Base-by-base conservation (phyloP, 371 early-diverging fungal genomes). In the Mucor irregularis region DNA sequence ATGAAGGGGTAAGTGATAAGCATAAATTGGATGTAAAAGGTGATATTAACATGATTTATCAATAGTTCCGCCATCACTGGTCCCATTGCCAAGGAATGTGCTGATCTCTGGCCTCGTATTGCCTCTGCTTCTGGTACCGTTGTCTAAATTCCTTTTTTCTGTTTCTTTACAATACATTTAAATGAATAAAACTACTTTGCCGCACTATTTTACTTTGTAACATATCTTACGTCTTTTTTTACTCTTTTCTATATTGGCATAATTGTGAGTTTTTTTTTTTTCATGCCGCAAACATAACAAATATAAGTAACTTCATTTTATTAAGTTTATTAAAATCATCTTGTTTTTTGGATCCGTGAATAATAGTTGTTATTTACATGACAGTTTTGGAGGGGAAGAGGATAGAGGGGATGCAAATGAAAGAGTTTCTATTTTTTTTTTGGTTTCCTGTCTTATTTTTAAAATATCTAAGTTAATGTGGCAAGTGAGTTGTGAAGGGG, bases 101-200 rank as follows among this genome's bases (percentile, higher is more conserved):
- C 99, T 61, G 99, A 99, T 76, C 87, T 99, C 76, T 99, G 99
- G 99, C 99, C 99, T 70, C 98, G 99, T 93, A 99, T 99, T 83
- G 99, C 99, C 61, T 97, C 98, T 61, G 87, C 92, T 71, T 85
- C 94, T 60, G 95, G 95, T 78, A 94, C 96, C 70, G 95, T 93
- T 66, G 92, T 76, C 49, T 76, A 76, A 76, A 24, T 24, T 13
- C 42, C 21, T 42, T 34, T 34, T 14, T 25, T 13, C 24, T 17
- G 22, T 42, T 13, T 42, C n/a, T n/a, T n/a, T n/a, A n/a, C n/a
- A n/a, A n/a, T 42, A 9, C 21, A 42, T 22, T 22, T 21, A 39
- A 39, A 42, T 42, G 42, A 42, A 42, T 42, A 42, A 42, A 42
- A 42, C 21, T 25, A 42, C 22, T 42, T 42, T 42, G 24, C 42